Conservation (phyloP, 228 moss, liverwort and hornwort species). For the Sphagnum magellanicum region DNA sequence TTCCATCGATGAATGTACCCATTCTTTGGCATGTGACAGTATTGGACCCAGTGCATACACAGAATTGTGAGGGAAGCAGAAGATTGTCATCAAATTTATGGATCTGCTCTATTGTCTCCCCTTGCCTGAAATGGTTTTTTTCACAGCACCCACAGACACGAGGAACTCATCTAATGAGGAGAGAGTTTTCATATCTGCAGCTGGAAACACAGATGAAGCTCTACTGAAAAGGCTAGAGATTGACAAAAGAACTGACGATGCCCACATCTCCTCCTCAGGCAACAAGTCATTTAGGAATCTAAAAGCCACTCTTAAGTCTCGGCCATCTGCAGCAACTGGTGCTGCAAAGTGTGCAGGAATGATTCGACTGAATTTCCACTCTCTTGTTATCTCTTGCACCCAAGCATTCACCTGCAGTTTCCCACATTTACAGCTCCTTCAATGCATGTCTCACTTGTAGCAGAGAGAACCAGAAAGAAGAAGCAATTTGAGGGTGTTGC, state of each 20-base stretch:
- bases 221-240: conserved; percentile 54
- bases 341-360: conserved; percentile 94
- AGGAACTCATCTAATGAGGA: conserved; percentile 84
- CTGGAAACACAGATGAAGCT: conserved; percentile 59
- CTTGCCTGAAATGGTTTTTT: conserved; percentile 73
- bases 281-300: conserved; percentile 67
- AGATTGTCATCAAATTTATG: neutral
- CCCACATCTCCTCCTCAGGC: conserved; percentile 25
- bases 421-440: neutral
- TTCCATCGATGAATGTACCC: too few species aligned
- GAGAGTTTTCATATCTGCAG: conserved; percentile 94
- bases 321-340: conserved; percentile 66
- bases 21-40: too few species aligned
- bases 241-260: conserved; percentile 24
- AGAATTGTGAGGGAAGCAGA: too few species aligned
- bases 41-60: too few species aligned
- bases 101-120: conserved; percentile 20
- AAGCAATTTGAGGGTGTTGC: neutral
- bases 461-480: neutral
- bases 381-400: conserved; percentile 61
- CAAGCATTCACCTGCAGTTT: conserved; percentile 68
- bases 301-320: conserved; percentile 65
- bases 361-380: conserved; percentile 90
- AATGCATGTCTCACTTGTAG: too few species aligned
- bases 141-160: conserved; percentile 81